Evolutionary conservation across 2,329 filamentous ascomycete species (phyloP).

Genomic region (Colletotrichum orchidophilum): DNA sequence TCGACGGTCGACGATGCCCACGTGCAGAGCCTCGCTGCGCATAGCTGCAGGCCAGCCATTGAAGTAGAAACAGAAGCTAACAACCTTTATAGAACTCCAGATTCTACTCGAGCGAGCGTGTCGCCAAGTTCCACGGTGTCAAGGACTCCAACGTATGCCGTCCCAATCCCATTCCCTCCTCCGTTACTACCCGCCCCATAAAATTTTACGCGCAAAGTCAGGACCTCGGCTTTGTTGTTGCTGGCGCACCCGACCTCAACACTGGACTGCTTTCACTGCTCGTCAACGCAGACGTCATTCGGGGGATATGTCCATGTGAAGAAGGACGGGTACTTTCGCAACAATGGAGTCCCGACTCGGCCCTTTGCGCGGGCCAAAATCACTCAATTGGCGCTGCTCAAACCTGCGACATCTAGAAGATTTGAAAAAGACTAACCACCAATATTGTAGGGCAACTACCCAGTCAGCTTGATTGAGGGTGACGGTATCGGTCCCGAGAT

Average conservation of each 20-base stretch:
- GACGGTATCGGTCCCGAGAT: slow-evolving; percentile 99
- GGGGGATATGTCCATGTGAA: not conserved
- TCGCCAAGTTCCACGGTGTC: slow-evolving; percentile 92
- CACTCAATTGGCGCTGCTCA: slow-evolving; percentile 45
- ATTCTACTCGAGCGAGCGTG: slow-evolving; percentile 76
- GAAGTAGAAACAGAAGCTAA: slow-evolving; percentile 17
- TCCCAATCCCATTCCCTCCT: slow-evolving; percentile 10
- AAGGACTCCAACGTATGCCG: slow-evolving; percentile 84
- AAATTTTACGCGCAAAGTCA: slow-evolving; percentile 25
- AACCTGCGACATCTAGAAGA: not conserved
- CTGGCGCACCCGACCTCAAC: not conserved
- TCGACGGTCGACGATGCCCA: slow-evolving; percentile 34
- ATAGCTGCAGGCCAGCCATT: slow-evolving; percentile 21
- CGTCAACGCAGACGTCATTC: not conserved
- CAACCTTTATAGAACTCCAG: slow-evolving; percentile 57
- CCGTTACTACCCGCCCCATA: slow-evolving; percentile 17
- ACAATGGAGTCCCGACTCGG: slow-evolving; percentile 28
- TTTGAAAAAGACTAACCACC: slow-evolving; percentile 22
- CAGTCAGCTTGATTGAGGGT: slow-evolving; percentile 97
- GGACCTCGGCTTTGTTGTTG: slow-evolving; percentile 4
- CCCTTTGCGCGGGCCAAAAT: slow-evolving; percentile 43
- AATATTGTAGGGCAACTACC: slow-evolving; percentile 82
- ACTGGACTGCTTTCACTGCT: not conserved
- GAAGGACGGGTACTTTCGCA: not conserved
- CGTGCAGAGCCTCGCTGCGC: not conserved